A percentile compares a stretch with the other conserved stretches of the same genome.
phyloP scores from a whole-genome alignment of 1,284 basidiomycete genomes.

The Naganishia liquefaciens region DNA sequence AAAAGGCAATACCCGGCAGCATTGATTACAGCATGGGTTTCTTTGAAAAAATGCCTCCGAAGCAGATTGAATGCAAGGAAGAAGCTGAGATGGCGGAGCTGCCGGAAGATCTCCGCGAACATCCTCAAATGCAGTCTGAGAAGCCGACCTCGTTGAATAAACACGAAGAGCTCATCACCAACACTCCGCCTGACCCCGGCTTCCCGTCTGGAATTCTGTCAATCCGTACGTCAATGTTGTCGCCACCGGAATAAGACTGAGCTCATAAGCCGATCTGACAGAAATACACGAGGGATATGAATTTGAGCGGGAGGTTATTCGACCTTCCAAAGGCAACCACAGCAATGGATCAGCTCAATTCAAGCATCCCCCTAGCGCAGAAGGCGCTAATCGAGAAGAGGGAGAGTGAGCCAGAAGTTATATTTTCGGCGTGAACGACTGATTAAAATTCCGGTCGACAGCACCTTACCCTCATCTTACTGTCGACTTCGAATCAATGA shows the following conservation, averaged over 20 bases:
- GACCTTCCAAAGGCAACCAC: constrained; percentile 6
- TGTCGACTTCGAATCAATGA: constrained; percentile 28
- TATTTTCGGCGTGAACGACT: not conserved
- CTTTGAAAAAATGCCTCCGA: constrained; percentile 25
- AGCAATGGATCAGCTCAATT: constrained; percentile 18
- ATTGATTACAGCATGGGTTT: constrained; percentile 28
- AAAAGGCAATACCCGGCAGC: constrained; percentile 19
- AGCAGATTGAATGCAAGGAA: not conserved
- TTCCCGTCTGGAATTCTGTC: constrained; percentile 30
- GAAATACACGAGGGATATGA: constrained; percentile 31
- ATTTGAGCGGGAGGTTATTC: constrained; percentile 23
- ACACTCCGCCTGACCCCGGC: constrained; percentile 14
- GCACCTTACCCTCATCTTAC: constrained; percentile 27
- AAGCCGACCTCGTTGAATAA: constrained; percentile 21
- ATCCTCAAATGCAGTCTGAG: constrained; percentile 18
- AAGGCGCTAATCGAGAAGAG: constrained; percentile 25
- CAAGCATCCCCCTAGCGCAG: constrained; percentile 24
- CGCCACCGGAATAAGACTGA: not conserved
- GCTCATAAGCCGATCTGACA: not conserved
- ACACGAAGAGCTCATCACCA: constrained; percentile 20
- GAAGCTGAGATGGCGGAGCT: constrained; percentile 10
- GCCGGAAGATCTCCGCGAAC: constrained; percentile 17
- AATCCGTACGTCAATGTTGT: constrained; percentile 14
- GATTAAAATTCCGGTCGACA: not conserved
- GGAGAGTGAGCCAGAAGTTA: constrained; percentile 19